A percentile compares a stretch with the other conserved stretches of the same genome.
These are phyloP conservation scores for Cladochytrium replicatum DNA, from an alignment of 192 early-diverging fungal species.

Conservation along the genomic window DNA sequence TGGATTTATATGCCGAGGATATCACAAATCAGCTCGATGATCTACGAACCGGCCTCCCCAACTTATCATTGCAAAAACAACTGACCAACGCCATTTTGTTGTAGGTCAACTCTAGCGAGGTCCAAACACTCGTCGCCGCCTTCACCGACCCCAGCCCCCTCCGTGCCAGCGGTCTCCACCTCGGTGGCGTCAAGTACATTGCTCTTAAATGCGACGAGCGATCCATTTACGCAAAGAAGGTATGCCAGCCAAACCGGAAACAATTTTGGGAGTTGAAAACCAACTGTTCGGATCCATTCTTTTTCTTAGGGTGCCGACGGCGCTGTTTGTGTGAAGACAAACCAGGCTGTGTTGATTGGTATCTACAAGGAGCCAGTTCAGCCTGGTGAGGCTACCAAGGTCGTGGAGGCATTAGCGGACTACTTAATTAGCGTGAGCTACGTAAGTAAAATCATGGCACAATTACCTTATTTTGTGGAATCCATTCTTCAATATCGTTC, in stretches of 20 bases:
- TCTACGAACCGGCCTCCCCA: too few relatives aligned
- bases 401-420: slow-evolving; percentile 64
- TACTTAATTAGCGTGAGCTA: slow-evolving; percentile 65
- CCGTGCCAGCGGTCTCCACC: slow-evolving; percentile 52
- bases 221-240: slow-evolving; percentile 71
- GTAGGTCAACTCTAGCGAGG: slow-evolving; percentile 48
- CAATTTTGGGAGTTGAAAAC: too few relatives aligned
- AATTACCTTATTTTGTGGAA: too few relatives aligned
- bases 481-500: too few relatives aligned
- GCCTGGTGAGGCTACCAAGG: slow-evolving; percentile 59
- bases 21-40: too few relatives aligned
- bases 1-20: too few relatives aligned
- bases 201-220: slow-evolving; percentile 47
- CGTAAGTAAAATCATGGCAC: too few relatives aligned
- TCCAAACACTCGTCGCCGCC: slow-evolving; percentile 44
- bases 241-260: too few relatives aligned
- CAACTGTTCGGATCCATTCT: too few relatives aligned
- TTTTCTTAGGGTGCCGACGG: slow-evolving; percentile 53
- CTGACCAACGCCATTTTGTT: too few relatives aligned
- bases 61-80: too few relatives aligned
- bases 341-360: slow-evolving; percentile 67
- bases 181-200: slow-evolving; percentile 66
- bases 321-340: slow-evolving; percentile 64
- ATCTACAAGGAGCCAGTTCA: slow-evolving; percentile 53
- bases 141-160: slow-evolving; percentile 49